Evolutionary conservation across 495 filamentous ascomycete species (phyloP).

Genomic region (Rhypophila decipiens): DNA sequence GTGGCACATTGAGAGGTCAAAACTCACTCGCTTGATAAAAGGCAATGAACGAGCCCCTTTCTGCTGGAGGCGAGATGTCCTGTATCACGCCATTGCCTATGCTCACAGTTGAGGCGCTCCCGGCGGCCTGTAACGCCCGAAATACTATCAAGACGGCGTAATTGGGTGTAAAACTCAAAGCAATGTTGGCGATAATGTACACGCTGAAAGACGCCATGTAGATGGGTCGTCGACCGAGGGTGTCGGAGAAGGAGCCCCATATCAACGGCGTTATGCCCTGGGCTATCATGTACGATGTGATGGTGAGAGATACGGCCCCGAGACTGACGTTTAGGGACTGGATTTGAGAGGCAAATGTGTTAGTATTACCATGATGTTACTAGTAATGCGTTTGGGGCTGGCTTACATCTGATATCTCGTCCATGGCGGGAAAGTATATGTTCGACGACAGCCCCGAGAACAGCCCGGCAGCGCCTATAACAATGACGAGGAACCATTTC

Average conservation of each 20-base stretch:
- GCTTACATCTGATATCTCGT: constrained; percentile 28
- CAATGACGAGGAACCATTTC: constrained; percentile 6
- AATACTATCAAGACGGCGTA: constrained; percentile 47
- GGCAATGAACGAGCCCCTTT: constrained; percentile 34
- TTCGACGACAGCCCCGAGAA: constrained; percentile 35
- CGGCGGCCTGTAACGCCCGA: constrained; percentile 46
- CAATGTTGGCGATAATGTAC: constrained; percentile 50
- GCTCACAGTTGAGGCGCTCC: constrained; percentile 44
- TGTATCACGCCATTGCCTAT: constrained; percentile 42
- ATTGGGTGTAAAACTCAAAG: constrained; percentile 42
- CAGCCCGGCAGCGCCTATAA: constrained; percentile 3
- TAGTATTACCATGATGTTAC: neutral
- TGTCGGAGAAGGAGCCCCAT: constrained; percentile 44
- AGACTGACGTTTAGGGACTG: constrained; percentile 40
- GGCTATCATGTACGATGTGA: constrained; percentile 46
- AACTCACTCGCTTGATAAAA: constrained; percentile 23
- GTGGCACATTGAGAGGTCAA: no score
- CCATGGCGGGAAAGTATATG: constrained; percentile 59
- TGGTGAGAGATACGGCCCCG: constrained; percentile 45
- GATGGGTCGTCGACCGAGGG: constrained; percentile 41
- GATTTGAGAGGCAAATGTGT: neutral
- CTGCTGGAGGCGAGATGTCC: constrained; percentile 40
- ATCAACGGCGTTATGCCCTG: constrained; percentile 47
- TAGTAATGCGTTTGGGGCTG: neutral
- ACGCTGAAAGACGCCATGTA: constrained; percentile 46